Conservation (phyloP, 805 yeast species). For the Candida saitoana region DNA sequence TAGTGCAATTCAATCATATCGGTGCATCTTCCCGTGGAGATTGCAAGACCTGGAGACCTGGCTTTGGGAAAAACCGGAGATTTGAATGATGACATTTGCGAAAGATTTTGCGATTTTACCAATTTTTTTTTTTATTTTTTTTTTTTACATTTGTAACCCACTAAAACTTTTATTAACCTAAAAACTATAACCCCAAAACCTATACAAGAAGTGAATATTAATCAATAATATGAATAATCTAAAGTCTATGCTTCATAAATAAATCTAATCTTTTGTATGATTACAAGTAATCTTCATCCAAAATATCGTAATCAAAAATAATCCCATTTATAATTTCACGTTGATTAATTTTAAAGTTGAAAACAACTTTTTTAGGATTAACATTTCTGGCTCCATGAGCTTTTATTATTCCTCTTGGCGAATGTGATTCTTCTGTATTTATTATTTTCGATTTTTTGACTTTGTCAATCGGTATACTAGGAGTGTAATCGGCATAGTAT, state of each 20-base stretch:
- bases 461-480: neutral
- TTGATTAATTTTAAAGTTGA: constrained; percentile 38
- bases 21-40: too few relatives aligned
- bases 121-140: too few relatives aligned
- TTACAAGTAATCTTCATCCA: constrained; percentile 33
- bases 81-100: too few relatives aligned
- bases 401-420: neutral
- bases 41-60: too few relatives aligned
- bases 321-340: constrained; percentile 45
- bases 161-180: neutral
- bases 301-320: constrained; percentile 40
- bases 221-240: neutral
- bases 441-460: neutral
- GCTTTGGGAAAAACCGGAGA: too few relatives aligned
- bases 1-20: too few relatives aligned
- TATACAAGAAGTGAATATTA: neutral
- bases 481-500: constrained; percentile 5
- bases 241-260: neutral
- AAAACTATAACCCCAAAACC: neutral
- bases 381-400: constrained; percentile 3
- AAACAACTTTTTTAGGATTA: constrained; percentile 33
- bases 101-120: too few relatives aligned
- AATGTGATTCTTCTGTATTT: too few relatives aligned
- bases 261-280: too few relatives aligned
- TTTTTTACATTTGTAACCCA: too few relatives aligned